Conservation (phyloP, 1,284 basidiomycete species). For the Anthracocystis setariae region DNA sequence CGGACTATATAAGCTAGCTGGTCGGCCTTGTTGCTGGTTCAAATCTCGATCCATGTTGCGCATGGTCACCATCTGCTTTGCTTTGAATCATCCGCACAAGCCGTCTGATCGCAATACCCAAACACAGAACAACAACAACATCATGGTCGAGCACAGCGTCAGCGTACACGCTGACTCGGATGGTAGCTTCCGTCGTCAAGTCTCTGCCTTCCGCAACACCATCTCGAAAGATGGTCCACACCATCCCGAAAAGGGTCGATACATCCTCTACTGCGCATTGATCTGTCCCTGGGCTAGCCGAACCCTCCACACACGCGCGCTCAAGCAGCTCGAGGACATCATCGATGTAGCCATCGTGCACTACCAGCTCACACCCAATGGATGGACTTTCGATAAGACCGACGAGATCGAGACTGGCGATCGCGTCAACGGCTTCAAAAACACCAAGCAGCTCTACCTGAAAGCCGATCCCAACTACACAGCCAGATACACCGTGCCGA, state of each 20-base stretch:
- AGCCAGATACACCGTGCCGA: slow-evolving; percentile 70
- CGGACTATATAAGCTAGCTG: too few species aligned
- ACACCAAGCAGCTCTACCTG: slow-evolving; percentile 74
- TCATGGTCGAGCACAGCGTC: slow-evolving; percentile 41
- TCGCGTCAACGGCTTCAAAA: slow-evolving; percentile 67
- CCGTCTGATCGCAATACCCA: too few species aligned
- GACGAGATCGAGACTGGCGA: slow-evolving; percentile 37
- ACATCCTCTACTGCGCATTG: slow-evolving; percentile 34
- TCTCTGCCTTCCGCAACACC: slow-evolving; percentile 76
- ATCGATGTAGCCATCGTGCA: slow-evolving; percentile 73
- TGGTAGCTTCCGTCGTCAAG: slow-evolving; percentile 82
- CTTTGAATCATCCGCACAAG: too few species aligned
- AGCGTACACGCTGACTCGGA: slow-evolving; percentile 69
- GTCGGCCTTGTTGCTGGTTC: too few species aligned
- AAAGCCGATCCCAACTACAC: slow-evolving; percentile 73
- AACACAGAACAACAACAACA: too few species aligned
- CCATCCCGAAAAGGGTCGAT: slow-evolving; percentile 80
- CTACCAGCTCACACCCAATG: slow-evolving; percentile 80
- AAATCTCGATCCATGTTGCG: too few species aligned
- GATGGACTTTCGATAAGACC: slow-evolving; percentile 80
- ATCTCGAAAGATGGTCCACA: slow-evolving; percentile 77
- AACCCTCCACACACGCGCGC: slow-evolving; percentile 82
- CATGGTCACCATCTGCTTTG: too few species aligned
- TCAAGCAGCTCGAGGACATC: slow-evolving; percentile 89
- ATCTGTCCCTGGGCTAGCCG: slow-evolving; percentile 85